Evolutionary conservation across 2,329 filamentous ascomycete genomes (phyloP).

Genomic region (Orbilia oligospora): DNA sequence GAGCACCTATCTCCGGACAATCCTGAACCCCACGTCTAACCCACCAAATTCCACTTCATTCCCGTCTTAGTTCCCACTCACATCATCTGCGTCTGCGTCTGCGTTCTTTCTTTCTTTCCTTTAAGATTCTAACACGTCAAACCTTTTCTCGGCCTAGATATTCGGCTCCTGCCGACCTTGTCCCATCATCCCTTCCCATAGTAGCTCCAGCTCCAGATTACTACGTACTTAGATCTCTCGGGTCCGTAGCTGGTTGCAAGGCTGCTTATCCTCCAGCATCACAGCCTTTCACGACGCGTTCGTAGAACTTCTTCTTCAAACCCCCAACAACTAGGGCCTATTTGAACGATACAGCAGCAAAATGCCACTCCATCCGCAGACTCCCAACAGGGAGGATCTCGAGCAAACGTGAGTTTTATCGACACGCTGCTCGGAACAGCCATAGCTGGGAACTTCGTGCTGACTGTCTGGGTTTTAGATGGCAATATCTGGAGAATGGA

Average conservation of each 20-base stretch:
- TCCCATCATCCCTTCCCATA: constrained; percentile 18
- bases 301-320: constrained; percentile 39
- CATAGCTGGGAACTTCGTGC: not conserved
- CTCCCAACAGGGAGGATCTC: constrained; percentile 76
- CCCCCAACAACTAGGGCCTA: constrained; percentile 54
- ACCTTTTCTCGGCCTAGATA: constrained; percentile 26
- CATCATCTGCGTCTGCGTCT: not conserved
- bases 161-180: constrained; percentile 16
- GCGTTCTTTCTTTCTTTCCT: not conserved
- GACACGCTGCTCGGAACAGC: not conserved
- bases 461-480: constrained; percentile 71
- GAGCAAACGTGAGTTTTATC: constrained; percentile 73
- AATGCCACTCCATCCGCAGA: constrained; percentile 68
- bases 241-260: constrained; percentile 39
- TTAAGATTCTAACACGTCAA: constrained; percentile 36
- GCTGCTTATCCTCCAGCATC: constrained; percentile 46
- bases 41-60: constrained; percentile 13
- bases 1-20: constrained; percentile 25
- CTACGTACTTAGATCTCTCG: constrained; percentile 32
- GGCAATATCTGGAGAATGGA: constrained; percentile 88
- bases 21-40: constrained; percentile 45
- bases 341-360: constrained; percentile 34
- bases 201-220: constrained; percentile 28
- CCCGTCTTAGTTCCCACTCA: constrained; percentile 6
- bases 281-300: constrained; percentile 51